Evolutionary conservation across 2,329 filamentous ascomycete genomes (phyloP), one percentile per base, ranked within the genome.

Genomic region (Clarireedia homoeocarpa): DNA sequence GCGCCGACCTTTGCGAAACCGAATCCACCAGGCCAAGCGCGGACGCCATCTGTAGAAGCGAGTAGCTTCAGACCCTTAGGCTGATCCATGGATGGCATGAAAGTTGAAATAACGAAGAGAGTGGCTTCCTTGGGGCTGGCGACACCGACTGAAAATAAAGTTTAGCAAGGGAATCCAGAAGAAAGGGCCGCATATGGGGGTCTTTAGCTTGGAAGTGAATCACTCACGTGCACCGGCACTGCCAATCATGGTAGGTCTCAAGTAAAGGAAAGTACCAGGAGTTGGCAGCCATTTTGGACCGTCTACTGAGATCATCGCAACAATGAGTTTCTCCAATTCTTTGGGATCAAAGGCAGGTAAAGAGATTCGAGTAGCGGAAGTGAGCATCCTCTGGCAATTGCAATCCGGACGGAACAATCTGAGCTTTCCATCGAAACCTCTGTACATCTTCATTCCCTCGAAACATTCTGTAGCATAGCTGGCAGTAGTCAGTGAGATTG

Each of bases 1-100:
- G 91, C 91, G 54, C 91, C 91, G 36, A 96, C 82, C 74, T 96
- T 96, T 59, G 91, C 90, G 68, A 87, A 91, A 0, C 91, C 91
- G 70, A 95, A 95, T 9, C 92, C 91, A 59, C 91, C 91, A 20
- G 89, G 90, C 91, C 91, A 96, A 12, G 91, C 91, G 62, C 91
- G 86, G 57, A 95, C 84, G 71, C 95, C 89, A 62, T 91, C 84
- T 55, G 83, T 81, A 47, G 82, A 88, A 0, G 91, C 92, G 68
- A 92, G 81, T 47, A 95, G 81, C 65, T 81, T 85, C 77, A 95
- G 79, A 61, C 83, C 83, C 36, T 77, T 79, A 0, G 69, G 62
- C 12, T 72, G 61, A 63, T 82, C 79, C 68, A 85, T 70, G 56
- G 71, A 68, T 20, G 82, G 79, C 81, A 85, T 83, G 70, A 77